Conservation (phyloP, 805 yeast species). For the Spathaspora gorwiae region DNA sequence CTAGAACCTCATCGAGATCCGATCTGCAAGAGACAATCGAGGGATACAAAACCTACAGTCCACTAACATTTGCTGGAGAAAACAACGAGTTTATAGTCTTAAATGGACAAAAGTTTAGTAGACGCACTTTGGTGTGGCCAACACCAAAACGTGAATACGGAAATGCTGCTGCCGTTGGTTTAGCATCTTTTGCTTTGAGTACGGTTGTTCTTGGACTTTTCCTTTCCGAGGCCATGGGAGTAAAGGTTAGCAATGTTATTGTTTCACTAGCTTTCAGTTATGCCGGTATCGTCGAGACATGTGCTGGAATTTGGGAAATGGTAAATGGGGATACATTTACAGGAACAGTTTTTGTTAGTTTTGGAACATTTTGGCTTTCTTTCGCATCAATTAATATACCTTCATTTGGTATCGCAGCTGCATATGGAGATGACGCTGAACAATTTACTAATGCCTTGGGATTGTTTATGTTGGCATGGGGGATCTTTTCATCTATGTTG, state of each 20-base stretch:
- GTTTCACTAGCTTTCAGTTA: conserved; percentile 55
- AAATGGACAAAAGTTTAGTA: neutral
- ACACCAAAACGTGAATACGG: conserved; percentile 45
- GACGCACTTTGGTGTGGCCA: neutral
- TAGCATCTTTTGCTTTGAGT: conserved; percentile 56
- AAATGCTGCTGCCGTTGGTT: conserved; percentile 62
- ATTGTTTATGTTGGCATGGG: conserved; percentile 57
- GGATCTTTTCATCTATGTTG: conserved; percentile 53
- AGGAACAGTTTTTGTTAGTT: conserved; percentile 54
- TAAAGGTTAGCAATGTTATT: conserved; percentile 47
- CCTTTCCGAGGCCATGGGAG: conserved; percentile 51
- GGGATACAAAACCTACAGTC: too few species aligned
- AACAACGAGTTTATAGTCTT: neutral
- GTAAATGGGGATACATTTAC: conserved; percentile 62
- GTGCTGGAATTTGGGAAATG: conserved; percentile 66
- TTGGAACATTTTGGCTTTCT: conserved; percentile 67
- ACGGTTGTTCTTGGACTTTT: conserved; percentile 54
- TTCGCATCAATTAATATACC: conserved; percentile 55
- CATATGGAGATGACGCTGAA: conserved; percentile 37
- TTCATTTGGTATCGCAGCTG: conserved; percentile 54
- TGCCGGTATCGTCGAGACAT: conserved; percentile 55
- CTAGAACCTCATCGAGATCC: neutral
- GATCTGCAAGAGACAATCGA: neutral
- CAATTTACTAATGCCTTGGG: conserved; percentile 51
- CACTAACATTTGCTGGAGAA: neutral